phyloP scores from a whole-genome alignment of 768 basidiomycete species.

The Leccinellum rugosiceps region DNA sequence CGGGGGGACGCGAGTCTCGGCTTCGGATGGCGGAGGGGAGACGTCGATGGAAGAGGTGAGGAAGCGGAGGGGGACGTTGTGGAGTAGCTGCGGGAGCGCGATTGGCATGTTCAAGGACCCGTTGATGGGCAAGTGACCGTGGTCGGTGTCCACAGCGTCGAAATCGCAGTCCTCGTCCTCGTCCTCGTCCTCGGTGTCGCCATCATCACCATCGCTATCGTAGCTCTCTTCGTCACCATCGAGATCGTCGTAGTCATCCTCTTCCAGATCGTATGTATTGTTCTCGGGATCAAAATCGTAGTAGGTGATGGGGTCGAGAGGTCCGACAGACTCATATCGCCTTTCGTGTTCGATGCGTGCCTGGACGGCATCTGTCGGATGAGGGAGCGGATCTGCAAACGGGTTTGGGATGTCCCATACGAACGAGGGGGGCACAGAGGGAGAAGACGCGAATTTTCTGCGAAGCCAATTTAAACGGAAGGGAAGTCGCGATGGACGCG shows the following conservation, averaged over 20 bases:
- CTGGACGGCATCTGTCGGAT: not conserved
- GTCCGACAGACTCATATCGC: not conserved
- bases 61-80: not conserved
- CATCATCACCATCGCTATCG: not conserved
- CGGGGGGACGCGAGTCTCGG: not conserved
- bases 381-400: not conserved
- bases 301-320: not conserved
- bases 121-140: not conserved
- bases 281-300: not conserved
- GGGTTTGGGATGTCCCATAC: slow-evolving; percentile 18
- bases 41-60: not conserved
- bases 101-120: not conserved
- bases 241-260: not conserved
- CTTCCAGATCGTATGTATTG: too few species aligned
- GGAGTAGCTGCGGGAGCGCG: slow-evolving; percentile 5
- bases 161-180: not conserved
- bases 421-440: not conserved
- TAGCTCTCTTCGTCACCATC: not conserved
- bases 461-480: not conserved
- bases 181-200: not conserved
- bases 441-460: not conserved
- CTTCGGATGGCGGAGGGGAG: not conserved
- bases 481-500: not conserved
- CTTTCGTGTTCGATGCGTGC: not conserved
- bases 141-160: not conserved